A percentile compares a stretch with the other conserved stretches of the same genome.
These are phyloP conservation scores for Cardamine resedifolia DNA, from an alignment of 345 rosid species.

Conservation along the genomic window DNA sequence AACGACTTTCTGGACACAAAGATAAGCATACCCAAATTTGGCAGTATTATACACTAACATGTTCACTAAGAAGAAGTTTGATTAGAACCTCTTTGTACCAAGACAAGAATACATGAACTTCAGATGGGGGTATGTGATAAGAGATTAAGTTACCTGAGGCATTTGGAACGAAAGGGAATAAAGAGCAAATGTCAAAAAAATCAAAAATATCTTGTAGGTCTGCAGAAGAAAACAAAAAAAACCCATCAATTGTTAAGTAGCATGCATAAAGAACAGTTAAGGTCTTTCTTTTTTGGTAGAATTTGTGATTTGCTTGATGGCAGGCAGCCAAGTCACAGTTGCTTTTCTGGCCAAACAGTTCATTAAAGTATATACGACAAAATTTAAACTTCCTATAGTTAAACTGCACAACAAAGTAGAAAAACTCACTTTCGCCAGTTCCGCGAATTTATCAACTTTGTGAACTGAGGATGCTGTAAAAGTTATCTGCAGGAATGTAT, in stretches of 20 bases:
- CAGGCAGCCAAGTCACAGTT: no score
- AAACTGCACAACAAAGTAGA: neutral
- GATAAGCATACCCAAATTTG: neutral
- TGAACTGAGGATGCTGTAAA: constrained; percentile 49
- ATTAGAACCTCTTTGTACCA: constrained; percentile 8
- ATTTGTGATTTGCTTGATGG: no score
- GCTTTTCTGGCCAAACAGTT: no score
- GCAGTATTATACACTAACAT: neutral
- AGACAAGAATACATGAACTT: constrained; percentile 31
- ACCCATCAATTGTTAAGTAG: constrained; percentile 4
- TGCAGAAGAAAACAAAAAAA: constrained; percentile 47
- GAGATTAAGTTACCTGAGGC: constrained; percentile 67
- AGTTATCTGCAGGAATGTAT: constrained; percentile 48
- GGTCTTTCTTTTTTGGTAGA: neutral
- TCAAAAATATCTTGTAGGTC: constrained; percentile 61
- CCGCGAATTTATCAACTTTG: constrained; percentile 43
- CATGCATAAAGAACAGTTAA: constrained; percentile 12
- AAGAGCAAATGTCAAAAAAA: constrained; percentile 52
- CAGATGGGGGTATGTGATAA: neutral
- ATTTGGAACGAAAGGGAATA: constrained; percentile 54
- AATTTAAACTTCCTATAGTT: no score
- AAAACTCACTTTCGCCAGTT: constrained; percentile 62
- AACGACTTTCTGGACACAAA: constrained; percentile 6
- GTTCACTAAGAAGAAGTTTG: neutral
- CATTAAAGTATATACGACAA: no score